Percentiles rank a stretch among this genome's conserved stretches.
These are phyloP conservation scores for Astragalus membranaceus DNA, from an alignment of 306 rosid species.

Conservation along the genomic window DNA sequence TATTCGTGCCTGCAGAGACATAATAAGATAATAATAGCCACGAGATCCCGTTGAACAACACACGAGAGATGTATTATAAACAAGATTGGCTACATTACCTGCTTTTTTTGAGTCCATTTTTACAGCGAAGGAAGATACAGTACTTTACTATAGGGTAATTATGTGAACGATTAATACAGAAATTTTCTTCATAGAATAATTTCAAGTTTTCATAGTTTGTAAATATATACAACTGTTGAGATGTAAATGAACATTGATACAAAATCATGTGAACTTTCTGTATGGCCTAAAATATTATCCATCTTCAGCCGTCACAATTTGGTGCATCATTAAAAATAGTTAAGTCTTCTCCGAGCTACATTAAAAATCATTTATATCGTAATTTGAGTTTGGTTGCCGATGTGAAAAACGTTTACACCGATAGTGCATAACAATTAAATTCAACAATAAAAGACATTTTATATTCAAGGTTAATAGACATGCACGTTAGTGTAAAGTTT, in stretches of 20 bases:
- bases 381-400: too few relatives aligned
- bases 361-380: too few relatives aligned
- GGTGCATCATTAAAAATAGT: too few relatives aligned
- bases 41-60: background rate
- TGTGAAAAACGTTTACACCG: too few relatives aligned
- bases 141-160: slow-evolving; percentile 10
- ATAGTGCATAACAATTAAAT: too few relatives aligned
- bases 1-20: slow-evolving; percentile 22
- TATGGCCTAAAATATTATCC: background rate
- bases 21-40: background rate
- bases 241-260: slow-evolving; percentile 8
- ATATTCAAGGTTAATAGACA: too few relatives aligned
- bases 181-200: slow-evolving; percentile 4
- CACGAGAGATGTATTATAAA: background rate
- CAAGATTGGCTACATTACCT: background rate
- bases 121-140: slow-evolving; percentile 4
- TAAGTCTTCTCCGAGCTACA: too few relatives aligned
- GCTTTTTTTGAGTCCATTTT: slow-evolving; percentile 2
- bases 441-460: too few relatives aligned
- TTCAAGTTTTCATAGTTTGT: slow-evolving; percentile 1
- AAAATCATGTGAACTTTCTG: background rate
- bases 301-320: too few relatives aligned
- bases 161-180: slow-evolving; percentile 12
- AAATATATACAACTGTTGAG: slow-evolving; percentile 23
- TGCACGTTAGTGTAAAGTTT: too few relatives aligned